Evolutionary conservation across 176 grass and related monocot genomes (phyloP), one percentile per base, ranked within the genome.

Genomic region (Musa itinerans): DNA sequence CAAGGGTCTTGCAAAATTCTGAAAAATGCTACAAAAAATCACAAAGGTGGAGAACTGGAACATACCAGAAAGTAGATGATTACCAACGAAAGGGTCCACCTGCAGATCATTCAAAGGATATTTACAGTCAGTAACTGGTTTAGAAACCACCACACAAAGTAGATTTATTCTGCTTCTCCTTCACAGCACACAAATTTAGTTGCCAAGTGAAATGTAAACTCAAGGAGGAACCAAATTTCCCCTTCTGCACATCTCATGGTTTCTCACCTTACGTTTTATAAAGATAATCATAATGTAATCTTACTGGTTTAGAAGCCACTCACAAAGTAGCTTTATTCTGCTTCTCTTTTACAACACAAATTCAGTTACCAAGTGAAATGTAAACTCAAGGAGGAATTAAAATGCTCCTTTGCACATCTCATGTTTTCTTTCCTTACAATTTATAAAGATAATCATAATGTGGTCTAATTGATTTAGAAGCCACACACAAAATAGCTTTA

Each of bases 11-110:
- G 23, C 21, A 15, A 20, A 27, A 13, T 26, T 71, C 10, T 1
- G 10, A 74, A 56, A 29, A 76, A 63, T 20, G 26, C 17, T 63
- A 20, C 13, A 76, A 64, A 49, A 76, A 11, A 58, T 2, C 3
- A 63, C 23, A 34, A 64, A 26, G 27, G n/a, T 23, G 17, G 3
- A 53, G 16, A 51, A 65, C 2, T 9, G 25, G 21, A 54, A 56
- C 50, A 43, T 53, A 78, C 76, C 76, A 78, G 50, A 24, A 78
- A 78, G 69, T 78, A 78, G 64, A 78, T 19, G 64, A 78, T 78
- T 22, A 78, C 76, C 13, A 78, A 68, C 2, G 52, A 53, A 78
- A 68, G 69, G 22, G 76, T 68, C 76, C 76, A 78, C 76, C 76
- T 78, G 64, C 63, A 78, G 22, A 69, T 78, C 10, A 9, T 68